Percentiles rank a stretch among this genome's conserved stretches.
Conservation (phyloP, 2,329 filamentous ascomycete genomes). For the Pseudogymnoascus sp. region DNA sequence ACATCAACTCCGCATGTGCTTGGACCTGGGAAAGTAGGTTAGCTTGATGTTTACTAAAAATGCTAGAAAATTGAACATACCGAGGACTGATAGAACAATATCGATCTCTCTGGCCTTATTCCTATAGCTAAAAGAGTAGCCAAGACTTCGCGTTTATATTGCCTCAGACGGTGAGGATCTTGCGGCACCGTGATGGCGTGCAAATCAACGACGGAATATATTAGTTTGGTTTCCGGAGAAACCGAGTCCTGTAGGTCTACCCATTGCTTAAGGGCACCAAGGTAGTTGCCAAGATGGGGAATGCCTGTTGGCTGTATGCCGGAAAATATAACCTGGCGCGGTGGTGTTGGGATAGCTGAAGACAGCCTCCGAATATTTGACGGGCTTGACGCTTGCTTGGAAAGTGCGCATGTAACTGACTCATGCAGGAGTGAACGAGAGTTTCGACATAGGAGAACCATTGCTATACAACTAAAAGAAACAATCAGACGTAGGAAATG, state of each 20-base stretch:
- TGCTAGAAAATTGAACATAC: slow-evolving; percentile 37
- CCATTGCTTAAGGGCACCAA: slow-evolving; percentile 85
- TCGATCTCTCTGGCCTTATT: slow-evolving; percentile 65
- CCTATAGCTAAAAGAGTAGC: slow-evolving; percentile 79
- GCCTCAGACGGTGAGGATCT: slow-evolving; percentile 49
- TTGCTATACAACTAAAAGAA: background rate
- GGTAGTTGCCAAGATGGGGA: slow-evolving; percentile 91
- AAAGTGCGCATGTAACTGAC: background rate
- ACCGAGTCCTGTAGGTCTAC: slow-evolving; percentile 64
- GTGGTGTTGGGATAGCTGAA: background rate
- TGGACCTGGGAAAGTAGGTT: slow-evolving; percentile 43
- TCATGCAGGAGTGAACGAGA: background rate
- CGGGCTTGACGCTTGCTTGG: background rate
- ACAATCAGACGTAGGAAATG: background rate
- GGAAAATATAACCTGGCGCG: slow-evolving; percentile 64
- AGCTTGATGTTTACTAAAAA: background rate
- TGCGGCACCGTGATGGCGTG: slow-evolving; percentile 84
- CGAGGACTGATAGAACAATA: slow-evolving; percentile 74
- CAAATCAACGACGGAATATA: slow-evolving; percentile 87
- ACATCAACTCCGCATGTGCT: slow-evolving; percentile 86
- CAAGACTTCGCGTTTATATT: slow-evolving; percentile 64
- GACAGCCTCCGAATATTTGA: slow-evolving; percentile 2
- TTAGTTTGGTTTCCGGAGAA: slow-evolving; percentile 47
- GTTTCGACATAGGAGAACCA: background rate
- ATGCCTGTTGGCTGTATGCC: slow-evolving; percentile 94